Percentiles rank a stretch among this genome's conserved stretches.
These are phyloP conservation scores for Cucurbita ficifolia DNA, from an alignment of 306 rosid genomes.

Conservation along the genomic window DNA sequence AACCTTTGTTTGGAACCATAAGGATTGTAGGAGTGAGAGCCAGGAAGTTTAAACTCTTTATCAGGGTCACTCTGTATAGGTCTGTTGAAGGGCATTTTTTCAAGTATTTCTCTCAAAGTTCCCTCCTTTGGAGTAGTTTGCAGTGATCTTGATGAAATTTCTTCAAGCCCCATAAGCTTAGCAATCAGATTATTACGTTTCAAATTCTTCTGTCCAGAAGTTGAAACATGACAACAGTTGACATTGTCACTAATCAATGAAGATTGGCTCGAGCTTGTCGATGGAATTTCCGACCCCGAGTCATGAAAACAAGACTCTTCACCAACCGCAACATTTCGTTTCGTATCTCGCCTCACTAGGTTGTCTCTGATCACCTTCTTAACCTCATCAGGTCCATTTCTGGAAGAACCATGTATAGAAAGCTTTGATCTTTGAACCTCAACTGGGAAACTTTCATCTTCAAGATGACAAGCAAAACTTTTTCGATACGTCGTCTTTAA, in stretches of 20 bases:
- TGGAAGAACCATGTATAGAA: slow-evolving; percentile 24
- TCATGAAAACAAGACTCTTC: slow-evolving; percentile 15
- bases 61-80: slow-evolving; percentile 25
- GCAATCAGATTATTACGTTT: slow-evolving; percentile 57
- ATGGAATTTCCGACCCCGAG: slow-evolving; percentile 37
- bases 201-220: slow-evolving; percentile 19
- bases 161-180: slow-evolving; percentile 85
- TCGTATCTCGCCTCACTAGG: slow-evolving; percentile 19
- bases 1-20: slow-evolving; percentile 5
- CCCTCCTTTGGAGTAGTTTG: slow-evolving; percentile 22
- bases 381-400: slow-evolving; percentile 27
- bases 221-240: slow-evolving; percentile 32
- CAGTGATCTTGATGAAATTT: slow-evolving; percentile 27
- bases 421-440: slow-evolving; percentile 26
- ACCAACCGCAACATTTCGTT: slow-evolving; percentile 8
- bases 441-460: slow-evolving; percentile 17
- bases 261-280: slow-evolving; percentile 63
- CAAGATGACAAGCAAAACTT: neutral
- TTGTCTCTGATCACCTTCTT: slow-evolving; percentile 32
- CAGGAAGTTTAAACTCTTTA: slow-evolving; percentile 21
- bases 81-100: slow-evolving; percentile 47
- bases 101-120: slow-evolving; percentile 63
- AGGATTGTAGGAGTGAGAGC: slow-evolving; percentile 5
- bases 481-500: slow-evolving; percentile 22
- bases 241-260: slow-evolving; percentile 24